Base-by-base conservation (phyloP, 768 basidiomycete genomes). In the Nevesoporus exiguus region DNA sequence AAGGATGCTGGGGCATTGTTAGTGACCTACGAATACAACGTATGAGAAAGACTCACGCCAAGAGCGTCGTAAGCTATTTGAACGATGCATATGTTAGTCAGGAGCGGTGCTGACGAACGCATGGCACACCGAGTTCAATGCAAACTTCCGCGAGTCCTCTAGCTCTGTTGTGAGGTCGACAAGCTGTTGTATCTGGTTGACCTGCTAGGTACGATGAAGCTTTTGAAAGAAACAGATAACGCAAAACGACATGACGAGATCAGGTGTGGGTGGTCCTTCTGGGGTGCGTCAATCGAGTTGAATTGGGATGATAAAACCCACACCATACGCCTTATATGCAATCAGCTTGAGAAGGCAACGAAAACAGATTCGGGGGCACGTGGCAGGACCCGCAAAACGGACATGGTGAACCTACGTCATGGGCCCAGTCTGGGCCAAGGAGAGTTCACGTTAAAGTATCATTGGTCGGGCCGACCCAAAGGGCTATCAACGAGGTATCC, bases 51-150 rank as follows among this genome's bases (percentile, higher is more conserved):
- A 51, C 62, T 51, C 5, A 63, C 67, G 61, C 43, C 1, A 67
- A 50, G 37, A 67, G 56, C 2, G 51, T 47, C 21, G 47, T 42
- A 29, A 67, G 57, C 60, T 64, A 19, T 40, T 40, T 14, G 3
- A 34, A 1, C 2, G 9, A 25, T 0, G 15, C 1, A 6, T 7
- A 10, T 33, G 2, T 48, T 22, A 39, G 37, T 51, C 21, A 14
- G 15, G 22, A 14, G 27, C 10, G 8, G 17, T 17, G 17, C 5
- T 9, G 11, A 36, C 5, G 43, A 13, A 13, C 4, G 8, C 15
- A n/a, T 9, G 21, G 10, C 49, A 19, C 11, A 50, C 17, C n/a
- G 27, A 14, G 19, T 14, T 19, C 19, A 49, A 29, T 14, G 37
- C 10, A 3, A 39, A 27, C 24, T 14, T 42, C 17, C 49, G 22